Evolutionary conservation across 2,329 filamentous ascomycete species (phyloP).

Genomic region (Penicillium sp.): DNA sequence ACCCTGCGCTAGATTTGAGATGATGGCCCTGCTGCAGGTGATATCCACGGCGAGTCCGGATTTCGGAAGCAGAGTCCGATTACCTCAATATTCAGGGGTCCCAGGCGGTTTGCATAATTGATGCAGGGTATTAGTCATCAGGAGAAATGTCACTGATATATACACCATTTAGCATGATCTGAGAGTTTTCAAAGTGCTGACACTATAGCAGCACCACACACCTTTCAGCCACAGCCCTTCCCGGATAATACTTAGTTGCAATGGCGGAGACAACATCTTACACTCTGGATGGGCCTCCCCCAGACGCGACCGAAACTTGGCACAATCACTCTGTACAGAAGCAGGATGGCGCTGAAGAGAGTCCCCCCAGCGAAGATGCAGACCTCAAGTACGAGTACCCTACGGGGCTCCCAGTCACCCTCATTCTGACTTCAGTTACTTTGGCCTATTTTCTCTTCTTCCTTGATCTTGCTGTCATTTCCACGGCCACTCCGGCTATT

Average conservation of each 20-base stretch:
- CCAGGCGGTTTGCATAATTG: background rate
- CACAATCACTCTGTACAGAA: slow-evolving; percentile 2
- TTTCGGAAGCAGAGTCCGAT: slow-evolving; percentile 3
- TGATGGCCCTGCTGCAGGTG: background rate
- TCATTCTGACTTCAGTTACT: slow-evolving; percentile 24
- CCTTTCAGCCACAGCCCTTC: background rate
- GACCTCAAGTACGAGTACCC: slow-evolving; percentile 20
- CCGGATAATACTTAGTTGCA: background rate
- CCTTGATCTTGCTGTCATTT: slow-evolving; percentile 23
- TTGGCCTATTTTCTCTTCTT: slow-evolving; percentile 26
- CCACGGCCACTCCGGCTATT: slow-evolving; percentile 23
- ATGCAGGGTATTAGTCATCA: background rate
- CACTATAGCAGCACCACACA: background rate
- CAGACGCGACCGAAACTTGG: no score
- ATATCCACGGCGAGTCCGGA: background rate
- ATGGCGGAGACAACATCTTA: background rate
- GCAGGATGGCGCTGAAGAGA: background rate
- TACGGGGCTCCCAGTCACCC: slow-evolving; percentile 12
- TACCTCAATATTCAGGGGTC: background rate
- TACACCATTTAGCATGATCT: background rate
- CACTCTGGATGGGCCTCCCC: slow-evolving; percentile 13
- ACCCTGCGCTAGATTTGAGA: background rate
- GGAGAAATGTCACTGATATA: background rate
- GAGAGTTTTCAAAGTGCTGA: background rate
- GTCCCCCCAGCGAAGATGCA: slow-evolving; percentile 7